Conservation (phyloP, 768 basidiomycete genomes). For the Amylocystis lapponica region DNA sequence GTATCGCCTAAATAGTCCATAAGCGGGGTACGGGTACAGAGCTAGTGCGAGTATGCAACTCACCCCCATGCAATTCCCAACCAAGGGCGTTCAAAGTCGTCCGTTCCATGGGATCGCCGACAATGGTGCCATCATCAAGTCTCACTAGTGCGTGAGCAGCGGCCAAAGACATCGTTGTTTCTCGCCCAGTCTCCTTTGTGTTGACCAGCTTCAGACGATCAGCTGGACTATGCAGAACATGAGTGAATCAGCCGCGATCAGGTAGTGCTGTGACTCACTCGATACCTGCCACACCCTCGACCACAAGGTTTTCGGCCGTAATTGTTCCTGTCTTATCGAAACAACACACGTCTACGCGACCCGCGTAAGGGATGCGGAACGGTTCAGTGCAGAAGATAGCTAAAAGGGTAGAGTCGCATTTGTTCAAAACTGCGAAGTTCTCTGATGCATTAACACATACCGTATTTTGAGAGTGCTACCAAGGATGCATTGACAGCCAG, state of each 20-base stretch:
- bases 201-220: conserved; percentile 67
- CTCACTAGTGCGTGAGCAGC: conserved; percentile 93
- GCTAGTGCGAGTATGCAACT: conserved; percentile 5
- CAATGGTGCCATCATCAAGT: conserved; percentile 88
- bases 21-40: conserved; percentile 1
- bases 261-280: conserved; percentile 47
- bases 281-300: conserved; percentile 90
- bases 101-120: conserved; percentile 99
- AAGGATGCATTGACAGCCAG: conserved; percentile 94
- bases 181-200: conserved; percentile 67
- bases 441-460: conserved; percentile 42
- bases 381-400: conserved; percentile 99
- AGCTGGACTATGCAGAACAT: conserved; percentile 35
- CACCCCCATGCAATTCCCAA: conserved; percentile 77
- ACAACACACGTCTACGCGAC: conserved; percentile 95
- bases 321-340: conserved; percentile 99
- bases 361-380: conserved; percentile 94
- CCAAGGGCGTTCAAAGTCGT: conserved; percentile 87
- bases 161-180: conserved; percentile 85
- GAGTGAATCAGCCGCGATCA: neutral
- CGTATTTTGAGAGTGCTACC: conserved; percentile 88
- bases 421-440: too few relatives aligned
- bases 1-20: conserved; percentile 44
- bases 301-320: conserved; percentile 89
- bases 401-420: conserved; percentile 30